Evolutionary conservation across 116 monocot species (phyloP), one percentile per base, ranked within the genome.

Genomic region (Zostera marina): DNA sequence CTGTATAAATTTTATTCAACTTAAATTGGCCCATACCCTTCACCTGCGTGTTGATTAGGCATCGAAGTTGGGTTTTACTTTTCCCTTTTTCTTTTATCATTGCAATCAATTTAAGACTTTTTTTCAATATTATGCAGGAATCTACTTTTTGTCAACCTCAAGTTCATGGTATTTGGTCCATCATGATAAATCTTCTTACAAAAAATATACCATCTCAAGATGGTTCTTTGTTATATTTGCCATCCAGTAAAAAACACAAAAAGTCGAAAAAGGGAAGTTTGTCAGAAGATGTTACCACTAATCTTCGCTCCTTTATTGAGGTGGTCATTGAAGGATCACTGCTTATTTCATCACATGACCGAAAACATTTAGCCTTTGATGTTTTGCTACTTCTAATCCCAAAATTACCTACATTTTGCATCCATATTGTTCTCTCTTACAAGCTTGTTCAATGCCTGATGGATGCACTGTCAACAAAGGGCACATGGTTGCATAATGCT

Each of bases 371-470:
- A 76, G 85, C 82, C 44, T 62, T 96, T 41, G 72, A 78, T 68
- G 44, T 89, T 65, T 42, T 96, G 47, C 70, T 82, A n/a, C 75
- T 82, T 9, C 72, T 88, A 7, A 73, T 96, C 43, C 89, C 96
- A 56, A 80, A 60, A 41, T 54, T 96, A 56, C 74, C 82, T 53
- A 49, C 69, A 52, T 78, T 72, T 43, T 72, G 69, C 58, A 76
- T 89, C 44, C 58, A 80, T 25, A 59, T 76, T 63, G 62, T 89
- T 47, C 65, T 96, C 1, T 85, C 96, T 43, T 66, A 72, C 64
- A 96, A 96, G 65, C 66, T 96, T 67, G 82, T 96, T 22, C 76
- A 80, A 14, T 88, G 96, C 56, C 68, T 96, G 41, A 89, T 96
- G 79, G 96, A 96, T 58, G 61, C 85, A 41, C 63, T 96, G 1